These are phyloP conservation scores for Eimeria falciformis DNA, from an alignment of 169 alveolate genomes.

Conservation along the genomic window DNA sequence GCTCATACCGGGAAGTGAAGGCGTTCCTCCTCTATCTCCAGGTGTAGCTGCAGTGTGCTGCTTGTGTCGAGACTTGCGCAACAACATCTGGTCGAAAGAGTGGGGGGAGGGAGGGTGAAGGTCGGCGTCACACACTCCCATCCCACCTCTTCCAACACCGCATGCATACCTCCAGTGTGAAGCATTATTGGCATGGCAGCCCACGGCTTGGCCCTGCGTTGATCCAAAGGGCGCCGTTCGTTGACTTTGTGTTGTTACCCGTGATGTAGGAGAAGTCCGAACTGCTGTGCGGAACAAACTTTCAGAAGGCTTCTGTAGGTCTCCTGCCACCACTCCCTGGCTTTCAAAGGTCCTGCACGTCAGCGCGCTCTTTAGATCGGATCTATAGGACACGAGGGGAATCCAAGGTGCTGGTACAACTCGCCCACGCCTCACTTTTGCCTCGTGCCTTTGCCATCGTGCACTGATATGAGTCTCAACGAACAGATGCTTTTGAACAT, in stretches of 20 bases:
- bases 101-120: no score
- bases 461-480: slow-evolving; percentile 21
- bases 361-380: not conserved
- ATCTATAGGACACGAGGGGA: slow-evolving; percentile 44
- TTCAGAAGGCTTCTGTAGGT: not conserved
- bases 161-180: no score
- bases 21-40: not conserved
- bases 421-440: not conserved
- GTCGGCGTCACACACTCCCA: no score
- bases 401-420: not conserved
- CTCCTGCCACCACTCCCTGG: not conserved
- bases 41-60: slow-evolving; percentile 2
- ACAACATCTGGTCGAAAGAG: no score
- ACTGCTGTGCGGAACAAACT: not conserved
- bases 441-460: slow-evolving; percentile 9
- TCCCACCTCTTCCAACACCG: no score
- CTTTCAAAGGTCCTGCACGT: not conserved
- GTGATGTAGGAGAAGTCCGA: no score
- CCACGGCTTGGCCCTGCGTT: no score
- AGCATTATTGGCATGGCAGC: no score
- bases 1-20: slow-evolving; percentile 19
- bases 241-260: no score
- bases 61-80: not conserved
- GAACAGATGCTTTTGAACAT: not conserved
- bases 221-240: no score